phyloP scores from a whole-genome alignment of 805 yeast species.

The Metschnikowia amazonensis region DNA sequence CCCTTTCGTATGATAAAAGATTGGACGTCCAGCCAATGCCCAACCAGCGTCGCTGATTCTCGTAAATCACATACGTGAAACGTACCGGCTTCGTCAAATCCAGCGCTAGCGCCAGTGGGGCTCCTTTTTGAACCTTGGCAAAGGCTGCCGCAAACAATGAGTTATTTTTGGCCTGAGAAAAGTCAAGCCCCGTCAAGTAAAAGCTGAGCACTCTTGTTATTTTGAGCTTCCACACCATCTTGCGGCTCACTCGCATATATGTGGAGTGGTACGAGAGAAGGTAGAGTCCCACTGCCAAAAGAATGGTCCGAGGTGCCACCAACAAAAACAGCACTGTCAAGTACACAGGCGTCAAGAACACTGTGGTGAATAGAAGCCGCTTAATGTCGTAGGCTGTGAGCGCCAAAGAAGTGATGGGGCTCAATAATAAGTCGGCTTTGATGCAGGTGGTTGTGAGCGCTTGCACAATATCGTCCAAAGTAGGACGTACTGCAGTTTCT shows the following conservation, averaged over 20 bases:
- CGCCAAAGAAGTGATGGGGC: conserved; percentile 75
- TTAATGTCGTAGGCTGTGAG: conserved; percentile 75
- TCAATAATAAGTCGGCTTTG: conserved; percentile 70
- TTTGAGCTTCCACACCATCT: conserved; percentile 79
- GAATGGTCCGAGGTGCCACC: conserved; percentile 64
- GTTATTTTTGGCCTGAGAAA: conserved; percentile 43
- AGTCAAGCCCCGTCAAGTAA: conserved; percentile 84
- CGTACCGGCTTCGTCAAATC: conserved; percentile 48
- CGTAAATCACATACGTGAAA: conserved; percentile 88
- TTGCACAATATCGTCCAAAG: conserved; percentile 81
- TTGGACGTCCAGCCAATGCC: conserved; percentile 98
- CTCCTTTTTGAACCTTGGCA: conserved; percentile 44
- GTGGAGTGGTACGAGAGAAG: conserved; percentile 81
- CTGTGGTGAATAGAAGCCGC: conserved; percentile 75
- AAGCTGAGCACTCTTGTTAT: conserved; percentile 67
- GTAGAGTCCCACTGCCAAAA: conserved; percentile 56
- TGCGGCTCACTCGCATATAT: conserved; percentile 79
- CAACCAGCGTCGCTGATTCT: conserved; percentile 94
- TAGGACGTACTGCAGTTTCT: conserved; percentile 64
- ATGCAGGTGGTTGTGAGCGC: conserved; percentile 69
- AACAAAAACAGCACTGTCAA: conserved; percentile 63
- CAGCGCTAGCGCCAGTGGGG: conserved; percentile 9
- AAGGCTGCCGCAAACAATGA: conserved; percentile 53
- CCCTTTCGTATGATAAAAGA: conserved; percentile 84
- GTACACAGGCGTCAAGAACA: conserved; percentile 82